These are phyloP conservation scores for Penstemon barbatus DNA, from an alignment of 257 asterid genomes.

Conservation along the genomic window DNA sequence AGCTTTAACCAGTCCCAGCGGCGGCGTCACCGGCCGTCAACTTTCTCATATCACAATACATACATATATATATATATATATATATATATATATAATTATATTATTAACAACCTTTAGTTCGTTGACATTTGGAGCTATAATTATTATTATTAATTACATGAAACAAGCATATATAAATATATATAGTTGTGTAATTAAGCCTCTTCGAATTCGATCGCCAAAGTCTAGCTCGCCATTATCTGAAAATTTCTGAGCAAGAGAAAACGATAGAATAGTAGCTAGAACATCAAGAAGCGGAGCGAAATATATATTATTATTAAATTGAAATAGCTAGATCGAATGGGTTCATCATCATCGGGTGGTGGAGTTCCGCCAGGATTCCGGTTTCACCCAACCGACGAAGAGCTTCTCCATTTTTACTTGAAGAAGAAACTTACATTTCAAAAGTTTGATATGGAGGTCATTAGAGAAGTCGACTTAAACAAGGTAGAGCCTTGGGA, in stretches of 20 bases:
- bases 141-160: constrained; percentile 4
- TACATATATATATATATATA: not conserved
- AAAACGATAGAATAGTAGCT: not conserved
- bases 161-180: not conserved
- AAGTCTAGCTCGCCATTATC: not conserved
- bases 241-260: not conserved
- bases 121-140: constrained; percentile 35
- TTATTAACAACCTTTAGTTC: not conserved
- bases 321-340: not conserved
- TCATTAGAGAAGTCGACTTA: constrained; percentile 79
- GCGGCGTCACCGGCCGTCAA: constrained; percentile 94
- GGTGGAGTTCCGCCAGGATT: constrained; percentile 94
- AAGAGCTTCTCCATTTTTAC: constrained; percentile 89
- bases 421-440: constrained; percentile 80
- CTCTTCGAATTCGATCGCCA: not conserved
- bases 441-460: constrained; percentile 93
- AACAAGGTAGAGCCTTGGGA: constrained; percentile 96
- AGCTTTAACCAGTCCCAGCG: constrained; percentile 72
- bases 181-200: not conserved
- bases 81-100: not conserved
- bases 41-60: constrained; percentile 41
- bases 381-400: constrained; percentile 91
- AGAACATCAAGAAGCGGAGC: not conserved
- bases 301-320: not conserved
- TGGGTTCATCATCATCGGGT: constrained; percentile 59